A percentile compares a stretch with the other conserved stretches of the same genome.
phyloP scores from a whole-genome alignment of 345 rosid genomes.

The Draba incana region DNA sequence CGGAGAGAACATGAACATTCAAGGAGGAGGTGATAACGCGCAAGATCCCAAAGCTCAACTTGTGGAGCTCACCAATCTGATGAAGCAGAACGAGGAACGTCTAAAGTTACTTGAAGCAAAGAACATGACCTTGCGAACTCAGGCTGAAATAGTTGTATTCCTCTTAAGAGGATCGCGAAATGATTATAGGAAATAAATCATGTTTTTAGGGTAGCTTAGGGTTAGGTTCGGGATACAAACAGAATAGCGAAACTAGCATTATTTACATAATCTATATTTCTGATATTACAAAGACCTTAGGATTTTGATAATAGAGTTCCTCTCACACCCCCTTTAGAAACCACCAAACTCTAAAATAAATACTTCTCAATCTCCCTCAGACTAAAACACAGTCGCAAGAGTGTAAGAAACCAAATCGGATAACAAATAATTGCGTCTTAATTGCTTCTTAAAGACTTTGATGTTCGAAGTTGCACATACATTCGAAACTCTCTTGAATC shows the following conservation, averaged over 20 bases:
- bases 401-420: neutral
- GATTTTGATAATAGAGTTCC: neutral
- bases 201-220: neutral
- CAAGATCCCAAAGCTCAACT: too few relatives aligned
- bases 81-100: too few relatives aligned
- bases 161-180: neutral
- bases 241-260: neutral
- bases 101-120: too few relatives aligned
- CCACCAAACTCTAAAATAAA: neutral
- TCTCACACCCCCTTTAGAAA: neutral
- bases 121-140: too few relatives aligned
- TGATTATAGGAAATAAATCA: conserved; percentile 5
- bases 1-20: too few relatives aligned
- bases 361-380: neutral
- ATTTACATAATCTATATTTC: neutral
- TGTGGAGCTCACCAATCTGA: too few relatives aligned
- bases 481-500: conserved; percentile 8
- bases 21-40: too few relatives aligned
- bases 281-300: neutral
- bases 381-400: conserved; percentile 6
- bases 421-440: neutral
- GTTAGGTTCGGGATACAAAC: neutral
- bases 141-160: neutral
- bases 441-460: neutral
- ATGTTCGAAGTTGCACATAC: conserved; percentile 11